A percentile compares a stretch with the other conserved stretches of the same genome.
phyloP scores from a whole-genome alignment of 306 rosid genomes.

The Ormosia emarginata region DNA sequence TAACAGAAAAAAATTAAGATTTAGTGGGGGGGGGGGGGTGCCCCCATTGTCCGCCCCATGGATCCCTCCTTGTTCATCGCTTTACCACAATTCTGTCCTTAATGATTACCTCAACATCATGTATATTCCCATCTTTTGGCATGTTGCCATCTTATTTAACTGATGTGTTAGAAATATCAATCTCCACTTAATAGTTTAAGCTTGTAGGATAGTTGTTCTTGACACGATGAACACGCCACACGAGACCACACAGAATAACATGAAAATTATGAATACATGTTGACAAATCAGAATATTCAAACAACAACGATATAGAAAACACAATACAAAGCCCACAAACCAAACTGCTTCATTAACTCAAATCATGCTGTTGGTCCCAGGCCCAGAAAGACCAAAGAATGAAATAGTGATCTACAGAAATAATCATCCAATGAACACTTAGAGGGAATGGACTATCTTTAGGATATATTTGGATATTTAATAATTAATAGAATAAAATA shows the following conservation, averaged over 20 bases:
- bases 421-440: neutral
- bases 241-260: too few relatives aligned
- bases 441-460: neutral
- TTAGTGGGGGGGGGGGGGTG: too few relatives aligned
- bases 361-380: neutral
- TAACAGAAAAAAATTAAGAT: too few relatives aligned
- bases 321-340: too few relatives aligned
- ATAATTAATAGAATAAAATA: too few relatives aligned
- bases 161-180: too few relatives aligned
- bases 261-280: too few relatives aligned
- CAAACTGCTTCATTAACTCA: conserved; percentile 2
- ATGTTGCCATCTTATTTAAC: neutral
- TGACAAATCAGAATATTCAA: neutral
- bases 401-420: neutral
- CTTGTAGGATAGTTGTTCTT: too few relatives aligned
- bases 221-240: too few relatives aligned
- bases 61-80: neutral
- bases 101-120: neutral
- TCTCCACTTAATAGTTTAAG: too few relatives aligned
- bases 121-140: neutral
- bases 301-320: neutral
- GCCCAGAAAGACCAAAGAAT: neutral
- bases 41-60: too few relatives aligned
- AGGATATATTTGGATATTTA: too few relatives aligned
- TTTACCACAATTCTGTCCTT: neutral